Evolutionary conservation across 2,329 filamentous ascomycete genomes (phyloP), one percentile per base, ranked within the genome.

Genomic region (Orbilia ellipsospora): DNA sequence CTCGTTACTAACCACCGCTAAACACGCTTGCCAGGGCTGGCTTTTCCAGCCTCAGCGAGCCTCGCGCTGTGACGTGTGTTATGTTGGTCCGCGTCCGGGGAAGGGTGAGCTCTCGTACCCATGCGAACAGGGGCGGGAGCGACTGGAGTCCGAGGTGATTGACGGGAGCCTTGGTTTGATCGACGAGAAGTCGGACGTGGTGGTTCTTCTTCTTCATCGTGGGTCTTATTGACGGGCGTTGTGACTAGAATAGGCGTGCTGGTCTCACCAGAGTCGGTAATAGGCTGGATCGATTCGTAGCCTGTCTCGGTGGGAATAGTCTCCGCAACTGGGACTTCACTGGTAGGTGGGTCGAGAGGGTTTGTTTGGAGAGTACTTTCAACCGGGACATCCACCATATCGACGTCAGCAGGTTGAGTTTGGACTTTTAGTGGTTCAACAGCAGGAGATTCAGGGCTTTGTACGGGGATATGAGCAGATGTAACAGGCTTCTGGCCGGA

Each of bases 91-190:
- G 45, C 44, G 23, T 61, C 72, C 12, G 72, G 72, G 8, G 72
- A 69, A 15, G 64, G 72, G 31, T 75, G 72, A 28, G 72, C 64
- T 18, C 72, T 64, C 1, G 72, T 75, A 1, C 59, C 64, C 72
- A 75, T 75, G 12, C 72, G 72, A 31, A 45, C 51, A 23, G 62
- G 20, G 20, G 64, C 13, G 2, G 70, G 52, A 1, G 45, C 59
- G 44, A 60, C 45, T 36, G 70, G 70, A 36, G 64, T 69, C 20
- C 72, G 72, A 28, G 72, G 72, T 0, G 64, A 69, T 42, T 68
- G 64, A 20, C 60, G 72, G 12, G 64, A 42, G 10, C 52, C 48
- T 12, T 45, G 23, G 18, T 68, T 75, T 16, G 72, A 75, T 26
- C 72, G 72, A 50, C 64, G 72, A 42, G 72, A 75, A 23, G 66